Evolutionary conservation across 768 basidiomycete genomes (phyloP).

Genomic region (Crucibulum laeve): DNA sequence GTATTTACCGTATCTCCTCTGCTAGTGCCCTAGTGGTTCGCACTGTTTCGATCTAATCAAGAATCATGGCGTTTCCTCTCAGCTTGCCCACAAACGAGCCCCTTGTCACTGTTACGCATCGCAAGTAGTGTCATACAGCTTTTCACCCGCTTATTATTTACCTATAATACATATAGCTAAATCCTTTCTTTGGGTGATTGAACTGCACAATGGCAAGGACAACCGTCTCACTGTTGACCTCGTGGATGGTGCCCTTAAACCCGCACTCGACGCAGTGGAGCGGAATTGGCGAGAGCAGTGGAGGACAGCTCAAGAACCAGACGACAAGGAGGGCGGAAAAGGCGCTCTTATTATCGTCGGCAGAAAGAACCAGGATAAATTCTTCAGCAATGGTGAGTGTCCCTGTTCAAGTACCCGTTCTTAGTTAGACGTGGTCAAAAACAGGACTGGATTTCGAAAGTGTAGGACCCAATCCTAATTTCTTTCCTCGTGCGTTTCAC

Average conservation of each 20-base stretch:
- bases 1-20: too few species aligned
- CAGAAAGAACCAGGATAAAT: slow-evolving; percentile 73
- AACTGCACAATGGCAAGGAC: slow-evolving; percentile 76
- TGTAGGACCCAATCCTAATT: slow-evolving; percentile 47
- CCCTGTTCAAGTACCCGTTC: not conserved
- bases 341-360: slow-evolving; percentile 80
- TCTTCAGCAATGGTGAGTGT: slow-evolving; percentile 75
- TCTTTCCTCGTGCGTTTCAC: slow-evolving; percentile 53
- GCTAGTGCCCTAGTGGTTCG: too few species aligned
- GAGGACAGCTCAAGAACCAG: slow-evolving; percentile 35
- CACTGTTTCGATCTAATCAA: not conserved
- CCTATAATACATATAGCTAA: slow-evolving; percentile 36
- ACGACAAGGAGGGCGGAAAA: slow-evolving; percentile 47
- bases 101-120: slow-evolving; percentile 64
- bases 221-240: slow-evolving; percentile 60
- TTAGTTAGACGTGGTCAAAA: not conserved
- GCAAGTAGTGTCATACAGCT: slow-evolving; percentile 31
- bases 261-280: slow-evolving; percentile 72
- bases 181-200: slow-evolving; percentile 66
- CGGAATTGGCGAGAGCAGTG: slow-evolving; percentile 61
- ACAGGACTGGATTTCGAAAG: slow-evolving; percentile 63
- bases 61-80: slow-evolving; percentile 40
- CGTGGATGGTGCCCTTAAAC: slow-evolving; percentile 55
- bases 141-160: slow-evolving; percentile 1
- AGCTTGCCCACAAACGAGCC: slow-evolving; percentile 46